Conservation (phyloP, 139 green algal species). For the Chlorella sp. region DNA sequence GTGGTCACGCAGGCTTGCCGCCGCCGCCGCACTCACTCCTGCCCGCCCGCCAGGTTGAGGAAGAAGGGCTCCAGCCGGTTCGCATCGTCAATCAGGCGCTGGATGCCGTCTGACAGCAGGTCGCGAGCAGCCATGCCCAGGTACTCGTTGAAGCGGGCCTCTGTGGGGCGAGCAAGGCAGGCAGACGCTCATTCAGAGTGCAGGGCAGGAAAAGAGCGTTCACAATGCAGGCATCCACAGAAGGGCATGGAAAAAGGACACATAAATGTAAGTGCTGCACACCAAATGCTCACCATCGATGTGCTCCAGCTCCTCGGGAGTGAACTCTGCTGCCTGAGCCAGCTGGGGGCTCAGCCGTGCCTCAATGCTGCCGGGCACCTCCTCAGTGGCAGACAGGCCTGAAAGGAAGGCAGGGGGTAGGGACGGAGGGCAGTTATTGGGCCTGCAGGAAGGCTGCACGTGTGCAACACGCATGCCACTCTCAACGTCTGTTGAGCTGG, state of each 20-base stretch:
- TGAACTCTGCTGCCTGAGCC: slow-evolving; percentile 32
- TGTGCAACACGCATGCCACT: too few species aligned
- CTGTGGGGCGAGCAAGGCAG: background rate
- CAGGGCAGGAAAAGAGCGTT: background rate
- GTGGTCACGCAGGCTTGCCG: background rate
- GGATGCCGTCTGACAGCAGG: slow-evolving; percentile 57
- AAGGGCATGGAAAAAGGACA: too few species aligned
- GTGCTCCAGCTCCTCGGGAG: slow-evolving; percentile 17
- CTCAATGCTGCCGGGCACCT: background rate
- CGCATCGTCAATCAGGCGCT: slow-evolving; percentile 56
- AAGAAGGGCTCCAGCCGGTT: slow-evolving; percentile 64
- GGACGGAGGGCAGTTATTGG: too few species aligned
- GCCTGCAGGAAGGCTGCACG: too few species aligned
- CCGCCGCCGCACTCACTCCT: slow-evolving; percentile 44
- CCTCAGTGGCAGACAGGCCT: slow-evolving; percentile 25
- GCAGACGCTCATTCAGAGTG: background rate
- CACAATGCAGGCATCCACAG: too few species aligned
- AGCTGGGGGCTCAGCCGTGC: slow-evolving; percentile 22
- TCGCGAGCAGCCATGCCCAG: slow-evolving; percentile 53
- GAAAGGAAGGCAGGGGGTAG: too few species aligned
- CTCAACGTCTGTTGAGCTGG: too few species aligned
- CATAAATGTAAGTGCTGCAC: too few species aligned
- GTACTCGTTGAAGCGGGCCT: slow-evolving; percentile 42
- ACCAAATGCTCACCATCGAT: slow-evolving; percentile 21
- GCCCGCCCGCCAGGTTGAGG: slow-evolving; percentile 45